A percentile compares a stretch with the other conserved stretches of the same genome.
phyloP scores from a whole-genome alignment of 1,284 basidiomycete genomes.

The Cryptococcus floricola region DNA sequence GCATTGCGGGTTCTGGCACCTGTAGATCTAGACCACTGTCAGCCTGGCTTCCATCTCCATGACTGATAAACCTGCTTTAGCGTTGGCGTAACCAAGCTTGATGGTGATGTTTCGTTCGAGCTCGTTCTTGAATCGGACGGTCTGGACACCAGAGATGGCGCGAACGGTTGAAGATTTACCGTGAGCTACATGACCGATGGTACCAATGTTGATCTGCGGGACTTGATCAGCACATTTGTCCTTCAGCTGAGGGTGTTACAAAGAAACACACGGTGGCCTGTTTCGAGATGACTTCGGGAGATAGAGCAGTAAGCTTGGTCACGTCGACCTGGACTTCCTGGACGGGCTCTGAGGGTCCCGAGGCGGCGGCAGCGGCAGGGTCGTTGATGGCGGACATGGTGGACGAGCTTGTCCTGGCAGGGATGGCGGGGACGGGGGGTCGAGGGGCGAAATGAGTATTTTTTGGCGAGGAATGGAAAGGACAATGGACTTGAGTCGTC shows the following conservation, averaged over 20 bases:
- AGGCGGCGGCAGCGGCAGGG: constrained; percentile 27
- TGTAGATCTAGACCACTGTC: constrained; percentile 73
- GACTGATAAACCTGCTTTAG: constrained; percentile 63
- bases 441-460: neutral
- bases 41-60: neutral
- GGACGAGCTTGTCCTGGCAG: neutral
- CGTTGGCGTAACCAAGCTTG: constrained; percentile 97
- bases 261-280: constrained; percentile 63
- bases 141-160: constrained; percentile 98
- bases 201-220: constrained; percentile 55
- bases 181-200: constrained; percentile 96
- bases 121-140: constrained; percentile 98
- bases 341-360: constrained; percentile 16
- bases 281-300: constrained; percentile 94
- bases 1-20: constrained; percentile 90
- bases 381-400: constrained; percentile 38
- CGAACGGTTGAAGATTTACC: constrained; percentile 99
- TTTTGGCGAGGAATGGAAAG: neutral
- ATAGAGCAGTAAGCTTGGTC: constrained; percentile 79
- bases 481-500: neutral
- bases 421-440: neutral
- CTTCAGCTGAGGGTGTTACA: neutral
- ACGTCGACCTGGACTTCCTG: constrained; percentile 64
- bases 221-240: neutral
- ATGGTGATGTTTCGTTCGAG: constrained; percentile 98